Conservation (phyloP, 176 grass and related monocot genomes). For the Elymus sibiricus region DNA sequence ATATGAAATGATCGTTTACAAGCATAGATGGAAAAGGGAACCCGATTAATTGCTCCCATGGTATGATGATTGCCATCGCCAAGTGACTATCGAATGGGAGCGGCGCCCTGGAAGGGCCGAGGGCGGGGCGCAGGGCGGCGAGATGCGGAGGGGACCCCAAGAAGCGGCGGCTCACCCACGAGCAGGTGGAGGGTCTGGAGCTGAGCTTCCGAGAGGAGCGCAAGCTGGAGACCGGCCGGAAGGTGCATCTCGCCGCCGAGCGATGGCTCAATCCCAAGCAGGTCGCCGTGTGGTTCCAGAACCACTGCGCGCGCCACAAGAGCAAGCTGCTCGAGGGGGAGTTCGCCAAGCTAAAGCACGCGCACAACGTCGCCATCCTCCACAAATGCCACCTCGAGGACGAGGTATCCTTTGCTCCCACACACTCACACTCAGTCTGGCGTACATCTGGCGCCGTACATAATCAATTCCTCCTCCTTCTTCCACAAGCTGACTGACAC, state of each 20-base stretch:
- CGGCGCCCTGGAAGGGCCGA: no score
- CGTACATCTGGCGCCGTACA: background rate
- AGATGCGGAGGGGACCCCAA: slow-evolving; percentile 44
- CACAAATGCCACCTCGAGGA: slow-evolving; percentile 96
- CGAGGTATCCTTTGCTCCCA: slow-evolving; percentile 38
- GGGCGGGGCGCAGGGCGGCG: no score
- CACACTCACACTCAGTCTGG: no score
- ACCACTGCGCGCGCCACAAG: slow-evolving; percentile 89
- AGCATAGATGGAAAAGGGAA: no score
- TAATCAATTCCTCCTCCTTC: no score
- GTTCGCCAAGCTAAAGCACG: slow-evolving; percentile 79
- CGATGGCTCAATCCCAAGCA: slow-evolving; percentile 90
- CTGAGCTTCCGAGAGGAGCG: slow-evolving; percentile 80
- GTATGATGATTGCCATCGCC: no score
- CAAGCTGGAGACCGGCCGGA: slow-evolving; percentile 86
- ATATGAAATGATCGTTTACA: no score
- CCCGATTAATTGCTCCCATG: no score
- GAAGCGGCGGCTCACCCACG: slow-evolving; percentile 71
- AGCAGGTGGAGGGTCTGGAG: slow-evolving; percentile 82
- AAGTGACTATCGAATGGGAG: no score
- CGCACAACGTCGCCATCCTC: slow-evolving; percentile 62
- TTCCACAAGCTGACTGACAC: no score
- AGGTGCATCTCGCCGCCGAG: slow-evolving; percentile 74
- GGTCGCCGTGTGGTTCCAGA: slow-evolving; percentile 98
- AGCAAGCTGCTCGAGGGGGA: slow-evolving; percentile 92